Percentiles rank a stretch among this genome's conserved stretches.
Evolutionary conservation across 1,139 yeast species (phyloP).

Genomic region (Taphrina deformans): DNA sequence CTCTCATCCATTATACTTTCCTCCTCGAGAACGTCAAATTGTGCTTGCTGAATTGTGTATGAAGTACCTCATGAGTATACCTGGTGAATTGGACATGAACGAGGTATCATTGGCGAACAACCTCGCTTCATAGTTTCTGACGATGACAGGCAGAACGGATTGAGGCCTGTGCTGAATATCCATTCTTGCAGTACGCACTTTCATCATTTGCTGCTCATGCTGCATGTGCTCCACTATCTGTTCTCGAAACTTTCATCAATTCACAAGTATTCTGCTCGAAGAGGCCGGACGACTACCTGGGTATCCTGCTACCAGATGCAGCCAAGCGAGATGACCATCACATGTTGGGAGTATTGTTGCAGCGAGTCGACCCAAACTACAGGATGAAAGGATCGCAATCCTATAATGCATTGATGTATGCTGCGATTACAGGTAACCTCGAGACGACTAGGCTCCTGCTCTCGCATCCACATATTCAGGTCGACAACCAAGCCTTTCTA

Average conservation of each 20-base stretch:
- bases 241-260: neutral
- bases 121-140: no score
- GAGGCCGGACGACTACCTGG: neutral
- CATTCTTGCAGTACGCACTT: neutral
- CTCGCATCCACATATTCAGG: neutral
- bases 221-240: constrained; percentile 1
- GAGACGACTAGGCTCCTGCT: neutral
- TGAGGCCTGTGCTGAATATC: constrained; percentile 20
- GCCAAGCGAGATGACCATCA: neutral
- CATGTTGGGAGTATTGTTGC: neutral
- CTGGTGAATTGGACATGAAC: neutral
- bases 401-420: constrained; percentile 4
- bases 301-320: constrained; percentile 9
- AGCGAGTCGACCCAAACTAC: neutral
- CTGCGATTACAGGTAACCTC: constrained; percentile 2
- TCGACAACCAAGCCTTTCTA: neutral
- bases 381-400: constrained; percentile 1
- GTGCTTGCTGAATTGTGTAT: constrained; percentile 13
- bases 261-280: neutral
- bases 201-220: neutral
- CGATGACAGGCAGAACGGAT: neutral
- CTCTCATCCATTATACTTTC: neutral
- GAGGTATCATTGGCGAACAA: neutral
- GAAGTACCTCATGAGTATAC: constrained; percentile 1
- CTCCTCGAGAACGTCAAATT: constrained; percentile 6